Conservation (phyloP, 148 eudicot species). For the Fagopyrum esculentum region DNA sequence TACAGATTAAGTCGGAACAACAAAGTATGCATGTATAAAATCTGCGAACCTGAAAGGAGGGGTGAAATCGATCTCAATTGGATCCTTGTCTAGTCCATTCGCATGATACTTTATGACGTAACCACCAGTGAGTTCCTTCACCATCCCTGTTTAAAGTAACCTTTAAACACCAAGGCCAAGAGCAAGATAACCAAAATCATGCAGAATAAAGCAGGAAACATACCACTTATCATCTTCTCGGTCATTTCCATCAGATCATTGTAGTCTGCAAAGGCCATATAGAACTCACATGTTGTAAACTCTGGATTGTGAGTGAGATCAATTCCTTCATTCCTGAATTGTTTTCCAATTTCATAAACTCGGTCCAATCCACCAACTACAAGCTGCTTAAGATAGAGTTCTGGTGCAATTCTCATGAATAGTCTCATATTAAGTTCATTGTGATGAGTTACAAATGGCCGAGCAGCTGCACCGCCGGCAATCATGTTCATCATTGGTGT, state of each 20-base stretch:
- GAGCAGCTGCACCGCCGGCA: slow-evolving; percentile 98
- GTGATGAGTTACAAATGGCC: slow-evolving; percentile 93
- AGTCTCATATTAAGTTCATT: slow-evolving; percentile 86
- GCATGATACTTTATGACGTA: slow-evolving; percentile 78
- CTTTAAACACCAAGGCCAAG: slow-evolving; percentile 23
- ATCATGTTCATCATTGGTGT: slow-evolving; percentile 99
- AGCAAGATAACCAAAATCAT: slow-evolving; percentile 71
- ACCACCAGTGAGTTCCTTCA: slow-evolving; percentile 83
- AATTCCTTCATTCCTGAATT: slow-evolving; percentile 88
- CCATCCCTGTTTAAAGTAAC: slow-evolving; percentile 48
- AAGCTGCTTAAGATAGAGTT: slow-evolving; percentile 86
- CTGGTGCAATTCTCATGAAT: slow-evolving; percentile 96
- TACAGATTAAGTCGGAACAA: neutral
- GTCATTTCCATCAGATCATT: slow-evolving; percentile 87
- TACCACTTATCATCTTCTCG: slow-evolving; percentile 84
- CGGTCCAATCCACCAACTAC: slow-evolving; percentile 93
- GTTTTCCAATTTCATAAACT: slow-evolving; percentile 95
- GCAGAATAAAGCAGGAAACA: slow-evolving; percentile 36
- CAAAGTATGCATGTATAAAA: neutral
- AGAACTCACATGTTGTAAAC: slow-evolving; percentile 87
- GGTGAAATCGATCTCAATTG: slow-evolving; percentile 86
- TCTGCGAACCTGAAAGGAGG: slow-evolving; percentile 84
- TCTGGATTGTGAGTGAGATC: slow-evolving; percentile 92
- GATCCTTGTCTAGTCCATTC: slow-evolving; percentile 68
- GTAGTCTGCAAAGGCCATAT: slow-evolving; percentile 91